Evolutionary conservation across 2,329 filamentous ascomycete genomes (phyloP), one percentile per base, ranked within the genome.

Genomic region (Raffaelea albimanens): DNA sequence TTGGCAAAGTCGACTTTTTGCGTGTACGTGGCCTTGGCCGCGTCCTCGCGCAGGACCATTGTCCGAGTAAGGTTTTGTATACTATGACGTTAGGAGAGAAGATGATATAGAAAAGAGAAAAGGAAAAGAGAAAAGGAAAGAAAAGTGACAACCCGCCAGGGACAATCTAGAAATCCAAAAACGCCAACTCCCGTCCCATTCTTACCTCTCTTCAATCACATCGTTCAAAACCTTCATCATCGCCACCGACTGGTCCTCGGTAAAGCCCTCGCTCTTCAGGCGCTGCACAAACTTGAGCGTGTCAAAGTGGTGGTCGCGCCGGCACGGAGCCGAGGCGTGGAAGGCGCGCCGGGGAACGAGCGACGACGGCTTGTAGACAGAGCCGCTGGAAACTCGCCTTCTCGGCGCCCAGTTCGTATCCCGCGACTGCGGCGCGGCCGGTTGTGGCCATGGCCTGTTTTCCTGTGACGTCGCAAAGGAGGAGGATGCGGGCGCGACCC

Each of bases 1-100:
- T 97, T 96, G 52, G 91, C 90, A 62, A 98, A 97, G 68, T 98
- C 93, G 53, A 97, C 93, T 66, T 97, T 97, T 63, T 97, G 82
- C 2, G 81, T 83, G 63, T 85, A 85, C 3, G 80, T 84, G 23
- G 85, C 83, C 61, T 87, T 86, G 59, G 87, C 85, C 53, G 87
- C 80, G 68, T 95, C 93, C 69, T 98, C 93, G 60, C 90, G 87
- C 42, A 95, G 78, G 39, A 98, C 93, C 93, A 98, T 98, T 16
- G 91, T 97, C 54, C 91, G 83, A 1, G 91, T 97, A 44, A 98
- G 76, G 66, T 97, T 97, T 64, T 96, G 91, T 57, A 98, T 97
- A 63, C 87, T 87, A 54, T 34, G 31, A 10, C 31, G 31, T 34
- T 18, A 43, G 39, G 19, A 36, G 16, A 16, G 14, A 34, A 16